Conservation (phyloP, 2,329 filamentous ascomycete genomes). For the Purpureocillium lavendulum region DNA sequence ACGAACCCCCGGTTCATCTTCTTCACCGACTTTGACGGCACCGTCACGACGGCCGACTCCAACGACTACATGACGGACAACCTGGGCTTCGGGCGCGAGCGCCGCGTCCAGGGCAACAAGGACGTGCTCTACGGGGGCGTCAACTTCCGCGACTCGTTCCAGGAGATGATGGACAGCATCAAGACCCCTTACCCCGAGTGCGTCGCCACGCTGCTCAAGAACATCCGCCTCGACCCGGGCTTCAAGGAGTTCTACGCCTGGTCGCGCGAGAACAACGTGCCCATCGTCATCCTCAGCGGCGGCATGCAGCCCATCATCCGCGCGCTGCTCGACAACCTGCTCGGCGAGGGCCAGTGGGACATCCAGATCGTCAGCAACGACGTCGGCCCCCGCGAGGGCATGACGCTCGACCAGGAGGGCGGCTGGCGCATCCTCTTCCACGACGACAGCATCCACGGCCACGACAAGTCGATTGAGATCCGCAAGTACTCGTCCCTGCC, state of each 20-base stretch:
- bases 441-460: slow-evolving; percentile 85
- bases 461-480: slow-evolving; percentile 92
- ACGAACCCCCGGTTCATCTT: slow-evolving; percentile 85
- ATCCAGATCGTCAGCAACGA: slow-evolving; percentile 90
- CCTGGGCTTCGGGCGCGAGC: slow-evolving; percentile 69
- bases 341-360: slow-evolving; percentile 65
- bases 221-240: slow-evolving; percentile 81
- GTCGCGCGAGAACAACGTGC: slow-evolving; percentile 73
- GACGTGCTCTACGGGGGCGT: slow-evolving; percentile 65
- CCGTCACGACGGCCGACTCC: slow-evolving; percentile 67
- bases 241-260: slow-evolving; percentile 86
- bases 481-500: slow-evolving; percentile 75
- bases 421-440: slow-evolving; percentile 88
- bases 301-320: slow-evolving; percentile 92
- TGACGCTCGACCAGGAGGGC: slow-evolving; percentile 67
- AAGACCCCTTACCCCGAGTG: slow-evolving; percentile 73
- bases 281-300: slow-evolving; percentile 83
- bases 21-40: slow-evolving; percentile 98
- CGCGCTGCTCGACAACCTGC: slow-evolving; percentile 68
- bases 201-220: slow-evolving; percentile 66
- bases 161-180: slow-evolving; percentile 86
- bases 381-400: slow-evolving; percentile 54
- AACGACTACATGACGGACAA: slow-evolving; percentile 79
- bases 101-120: slow-evolving; percentile 64
- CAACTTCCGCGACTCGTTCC: slow-evolving; percentile 79